These are phyloP conservation scores for Fusarium sp. DNA, from an alignment of 2,329 filamentous ascomycete genomes.

Conservation along the genomic window DNA sequence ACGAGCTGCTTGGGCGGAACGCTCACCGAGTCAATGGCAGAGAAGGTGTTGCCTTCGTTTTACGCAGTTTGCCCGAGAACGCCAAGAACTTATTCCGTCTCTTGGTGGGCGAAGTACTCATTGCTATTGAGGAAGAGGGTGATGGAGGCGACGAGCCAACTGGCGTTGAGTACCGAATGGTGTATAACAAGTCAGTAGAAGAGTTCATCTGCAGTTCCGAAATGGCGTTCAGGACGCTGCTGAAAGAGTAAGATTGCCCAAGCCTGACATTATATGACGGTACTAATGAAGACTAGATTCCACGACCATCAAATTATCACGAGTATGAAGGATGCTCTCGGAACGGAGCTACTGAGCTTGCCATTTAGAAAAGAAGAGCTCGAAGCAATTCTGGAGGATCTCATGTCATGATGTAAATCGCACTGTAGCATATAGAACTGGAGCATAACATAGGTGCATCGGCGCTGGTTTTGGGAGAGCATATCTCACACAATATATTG, in stretches of 20 bases:
- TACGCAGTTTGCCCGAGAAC: constrained; percentile 92
- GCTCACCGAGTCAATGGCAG: constrained; percentile 85
- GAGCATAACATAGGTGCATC: constrained; percentile 18
- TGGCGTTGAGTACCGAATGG: constrained; percentile 87
- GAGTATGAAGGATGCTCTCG: constrained; percentile 85
- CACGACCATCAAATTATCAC: constrained; percentile 98
- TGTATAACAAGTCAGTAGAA: constrained; percentile 96
- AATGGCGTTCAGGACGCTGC: constrained; percentile 91
- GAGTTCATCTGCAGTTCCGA: constrained; percentile 98
- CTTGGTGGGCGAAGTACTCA: constrained; percentile 85
- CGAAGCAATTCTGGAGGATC: constrained; percentile 87
- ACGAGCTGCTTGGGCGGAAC: constrained; percentile 85
- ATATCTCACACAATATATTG: constrained; percentile 3
- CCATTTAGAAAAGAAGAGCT: constrained; percentile 91
- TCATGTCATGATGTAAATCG: constrained; percentile 50
- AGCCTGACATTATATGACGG: constrained; percentile 4
- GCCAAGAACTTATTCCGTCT: constrained; percentile 88
- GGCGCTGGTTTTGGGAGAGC: constrained; percentile 22
- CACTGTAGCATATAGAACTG: constrained; percentile 15
- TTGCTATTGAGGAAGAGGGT: constrained; percentile 74
- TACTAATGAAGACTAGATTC: constrained; percentile 69
- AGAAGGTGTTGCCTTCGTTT: constrained; percentile 91
- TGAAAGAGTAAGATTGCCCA: constrained; percentile 80
- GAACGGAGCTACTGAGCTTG: constrained; percentile 86
- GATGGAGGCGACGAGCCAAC: constrained; percentile 65